Evolutionary conservation across 768 basidiomycete species (phyloP), one percentile per base, ranked within the genome.

Genomic region (Lactarius evosmus): DNA sequence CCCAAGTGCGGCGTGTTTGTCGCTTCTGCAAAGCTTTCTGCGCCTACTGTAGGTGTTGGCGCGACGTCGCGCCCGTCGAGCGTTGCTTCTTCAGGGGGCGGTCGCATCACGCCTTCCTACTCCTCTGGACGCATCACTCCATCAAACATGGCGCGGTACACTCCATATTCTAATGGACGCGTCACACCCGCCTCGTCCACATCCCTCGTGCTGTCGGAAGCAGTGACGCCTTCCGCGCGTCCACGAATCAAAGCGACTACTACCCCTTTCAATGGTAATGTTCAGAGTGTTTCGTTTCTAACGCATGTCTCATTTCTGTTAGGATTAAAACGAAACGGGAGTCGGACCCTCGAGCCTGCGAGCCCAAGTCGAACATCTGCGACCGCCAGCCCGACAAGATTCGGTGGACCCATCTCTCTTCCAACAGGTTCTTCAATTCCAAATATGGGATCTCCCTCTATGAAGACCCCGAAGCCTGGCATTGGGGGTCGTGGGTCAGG

Each of bases 1-100:
- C 84, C 86, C 0, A 82, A 85, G 51, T 95, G 93, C 65, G 96
- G 96, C 30, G 92, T 99, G 41, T 99, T 98, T 72, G 89, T 96
- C 25, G 85, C 90, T 7, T 79, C 85, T 1, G 77, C 83, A 36
- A 97, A 97, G 73, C 83, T 99, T 22, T 90, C 93, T 2, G 70
- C 84, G 5, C 86, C 91, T 7, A 93, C 89, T 3, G 85, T 86
- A 22, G 84, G 86, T 17, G 71, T 76, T 14, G 82, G 79, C 2
- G 77, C 82, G 25, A 67, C 77, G 40, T 75, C 69, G 60, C 82
- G 93, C 17, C 90, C 95, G 0, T 78, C 88, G 0, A 95, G 94
- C 3, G 93, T 89, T 36, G 85, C 89, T 4, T 95, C 93, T 9
- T 85, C 85, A 56, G 81, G 74, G 63, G 83, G 80, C 51, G 82